Base-by-base conservation (phyloP, 805 yeast species). In the Wickerhamomyces subpelliculosus region DNA sequence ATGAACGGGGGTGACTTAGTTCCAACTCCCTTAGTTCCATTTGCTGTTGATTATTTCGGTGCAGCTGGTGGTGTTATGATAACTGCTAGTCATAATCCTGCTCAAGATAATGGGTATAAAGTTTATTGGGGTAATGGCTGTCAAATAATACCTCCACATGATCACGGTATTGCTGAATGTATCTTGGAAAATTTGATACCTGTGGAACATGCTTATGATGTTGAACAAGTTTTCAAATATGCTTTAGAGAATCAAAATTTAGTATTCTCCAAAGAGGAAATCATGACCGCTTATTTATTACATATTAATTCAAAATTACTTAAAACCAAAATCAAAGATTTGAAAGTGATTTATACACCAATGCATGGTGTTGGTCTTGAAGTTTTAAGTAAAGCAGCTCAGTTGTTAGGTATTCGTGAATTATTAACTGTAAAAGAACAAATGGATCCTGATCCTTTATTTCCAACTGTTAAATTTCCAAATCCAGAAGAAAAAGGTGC, bases 401-500 rank as follows among this genome's bases (percentile, higher is more conserved):
- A 55, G 8, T 47, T 62, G 10, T 53, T 74, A 17, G 70, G 64
- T 1, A 54, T 64, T 3, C 52, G 51, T 24, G 55, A 56, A 31
- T 61, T 54, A 44, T 31, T 47, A 10, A 50, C 62, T n/a, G 95
- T 85, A 1, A 46, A 57, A 1, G 75, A 76, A 46, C 98, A 90
- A 57, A 67, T 69, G 4, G 17, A 45, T 1, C 96, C 97, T 0
- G 89, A 93, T 58, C 95, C 97, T 0, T 75, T 69, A 22, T 90
- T 90, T 54, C 75, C 88, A 2, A 84, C 97, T 0, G 97, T 90
- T 8, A 61, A 59, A 32, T 90, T 90, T 51, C 98, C 98, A 5
- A 90, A 90, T 52, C 98, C 98, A 0, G 98, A 90, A 58, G 98
- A 90, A 53, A 75, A 78, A 45, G 96, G 96, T 3, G 97, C 97